These are phyloP conservation scores for Parmelia sp. DNA, from an alignment of 495 filamentous ascomycete species.

Conservation along the genomic window DNA sequence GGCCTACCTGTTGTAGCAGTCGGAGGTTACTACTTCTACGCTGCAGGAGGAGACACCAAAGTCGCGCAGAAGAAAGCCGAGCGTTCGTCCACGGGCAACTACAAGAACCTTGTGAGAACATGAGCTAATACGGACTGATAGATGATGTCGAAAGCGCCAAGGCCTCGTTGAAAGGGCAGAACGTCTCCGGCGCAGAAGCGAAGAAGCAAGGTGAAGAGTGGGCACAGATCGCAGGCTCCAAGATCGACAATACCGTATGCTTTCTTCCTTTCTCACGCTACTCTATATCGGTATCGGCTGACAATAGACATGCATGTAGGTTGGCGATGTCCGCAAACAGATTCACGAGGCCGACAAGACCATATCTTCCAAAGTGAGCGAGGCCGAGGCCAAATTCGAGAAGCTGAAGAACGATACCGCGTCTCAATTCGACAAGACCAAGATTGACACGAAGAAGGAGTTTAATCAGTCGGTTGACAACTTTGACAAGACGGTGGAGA, in stretches of 20 bases:
- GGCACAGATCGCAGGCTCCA: conserved; percentile 46
- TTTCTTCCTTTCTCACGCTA: conserved; percentile 10
- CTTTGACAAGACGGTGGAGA: conserved; percentile 67
- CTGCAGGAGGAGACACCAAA: conserved; percentile 74
- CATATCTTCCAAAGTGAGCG: conserved; percentile 17
- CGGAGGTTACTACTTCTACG: conserved; percentile 87
- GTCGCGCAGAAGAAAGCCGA: conserved; percentile 76
- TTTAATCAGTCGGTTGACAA: conserved; percentile 38
- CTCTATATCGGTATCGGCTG: neutral
- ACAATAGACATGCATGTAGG: conserved; percentile 38
- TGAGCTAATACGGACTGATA: conserved; percentile 11
- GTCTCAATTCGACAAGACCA: conserved; percentile 58
- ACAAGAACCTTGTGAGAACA: neutral
- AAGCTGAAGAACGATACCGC: conserved; percentile 39
- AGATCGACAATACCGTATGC: conserved; percentile 52
- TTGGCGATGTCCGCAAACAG: conserved; percentile 50
- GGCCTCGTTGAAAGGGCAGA: conserved; percentile 51
- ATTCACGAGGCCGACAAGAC: conserved; percentile 22
- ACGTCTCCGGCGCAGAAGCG: conserved; percentile 50
- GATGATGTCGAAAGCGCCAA: conserved; percentile 49
- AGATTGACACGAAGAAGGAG: conserved; percentile 34
- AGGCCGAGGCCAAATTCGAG: conserved; percentile 24
- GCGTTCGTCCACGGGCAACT: conserved; percentile 44
- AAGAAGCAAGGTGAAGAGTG: conserved; percentile 48
- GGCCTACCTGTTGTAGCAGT: conserved; percentile 60